A percentile compares a stretch with the other conserved stretches of the same genome.
Evolutionary conservation across 805 yeast genomes (phyloP).

Genomic region (Nakazawaea anatomiae): DNA sequence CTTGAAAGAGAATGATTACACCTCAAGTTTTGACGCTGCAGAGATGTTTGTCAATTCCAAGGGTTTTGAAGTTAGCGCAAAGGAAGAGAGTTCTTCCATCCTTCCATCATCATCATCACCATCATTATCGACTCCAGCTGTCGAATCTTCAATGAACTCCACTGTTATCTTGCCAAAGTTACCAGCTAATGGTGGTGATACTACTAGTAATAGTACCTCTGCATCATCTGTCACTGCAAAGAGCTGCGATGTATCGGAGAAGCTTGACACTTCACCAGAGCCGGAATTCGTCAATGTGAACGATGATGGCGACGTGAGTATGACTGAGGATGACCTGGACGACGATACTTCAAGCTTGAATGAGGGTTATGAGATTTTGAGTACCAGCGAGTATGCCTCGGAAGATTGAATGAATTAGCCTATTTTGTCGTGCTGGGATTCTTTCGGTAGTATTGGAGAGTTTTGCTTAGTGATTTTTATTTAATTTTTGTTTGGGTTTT

Average conservation of each 20-base stretch:
- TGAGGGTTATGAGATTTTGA: constrained; percentile 9
- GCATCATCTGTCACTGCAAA: background rate
- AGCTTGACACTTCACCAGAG: constrained; percentile 3
- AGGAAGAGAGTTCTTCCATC: background rate
- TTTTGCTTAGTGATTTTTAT: background rate
- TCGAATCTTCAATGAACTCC: constrained; percentile 2
- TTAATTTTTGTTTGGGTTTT: too few relatives aligned
- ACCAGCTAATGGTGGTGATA: background rate
- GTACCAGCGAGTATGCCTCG: constrained; percentile 4
- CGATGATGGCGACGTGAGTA: constrained; percentile 2
- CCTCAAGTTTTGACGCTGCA: background rate
- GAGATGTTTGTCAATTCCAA: background rate
- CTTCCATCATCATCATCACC: background rate
- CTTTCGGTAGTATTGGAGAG: background rate
- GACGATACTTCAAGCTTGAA: background rate
- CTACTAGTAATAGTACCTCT: background rate
- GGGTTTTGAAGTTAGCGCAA: background rate
- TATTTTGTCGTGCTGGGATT: background rate
- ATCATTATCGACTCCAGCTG: background rate
- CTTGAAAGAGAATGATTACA: constrained; percentile 6
- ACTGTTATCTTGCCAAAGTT: constrained; percentile 10
- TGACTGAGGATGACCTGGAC: constrained; percentile 4
- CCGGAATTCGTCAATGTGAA: constrained; percentile 5
- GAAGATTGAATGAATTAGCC: background rate
- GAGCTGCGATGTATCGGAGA: background rate